phyloP scores from a whole-genome alignment of 345 rosid species.

The Capsella bursapastoris region DNA sequence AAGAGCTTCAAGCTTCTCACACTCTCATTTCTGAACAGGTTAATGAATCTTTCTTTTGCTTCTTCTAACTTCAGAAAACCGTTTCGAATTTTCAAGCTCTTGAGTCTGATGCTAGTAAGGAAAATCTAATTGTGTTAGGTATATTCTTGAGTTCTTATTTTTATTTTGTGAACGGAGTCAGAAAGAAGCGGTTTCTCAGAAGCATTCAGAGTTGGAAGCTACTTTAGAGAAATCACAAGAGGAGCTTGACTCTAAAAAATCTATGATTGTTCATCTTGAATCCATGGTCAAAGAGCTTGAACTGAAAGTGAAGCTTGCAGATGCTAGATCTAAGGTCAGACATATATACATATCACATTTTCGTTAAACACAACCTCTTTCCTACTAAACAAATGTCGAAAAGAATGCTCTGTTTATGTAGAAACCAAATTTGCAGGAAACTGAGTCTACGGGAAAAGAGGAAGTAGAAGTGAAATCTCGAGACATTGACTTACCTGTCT shows the following conservation, averaged over 20 bases:
- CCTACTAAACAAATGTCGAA: not conserved
- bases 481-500: slow-evolving; percentile 55
- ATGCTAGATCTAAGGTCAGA: slow-evolving; percentile 65
- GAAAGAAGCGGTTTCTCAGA: slow-evolving; percentile 55
- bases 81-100: not conserved
- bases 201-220: slow-evolving; percentile 54
- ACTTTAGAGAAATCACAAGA: slow-evolving; percentile 57
- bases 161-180: slow-evolving; percentile 36
- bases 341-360: slow-evolving; percentile 3
- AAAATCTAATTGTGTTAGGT: not conserved
- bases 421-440: slow-evolving; percentile 43
- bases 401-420: slow-evolving; percentile 5
- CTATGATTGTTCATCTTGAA: slow-evolving; percentile 52
- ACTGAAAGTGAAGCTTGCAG: slow-evolving; percentile 58
- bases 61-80: not conserved
- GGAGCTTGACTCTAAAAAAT: slow-evolving; percentile 64
- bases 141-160: not conserved
- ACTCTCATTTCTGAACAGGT: slow-evolving; percentile 56
- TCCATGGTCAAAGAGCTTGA: slow-evolving; percentile 61
- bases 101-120: not conserved
- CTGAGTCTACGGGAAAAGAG: slow-evolving; percentile 42
- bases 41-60: not conserved
- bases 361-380: not conserved
- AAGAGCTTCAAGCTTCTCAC: slow-evolving; percentile 54
- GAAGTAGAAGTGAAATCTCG: slow-evolving; percentile 68